Conservation (phyloP, 148 eudicot species). For the Rhododendron ferrugineum region DNA sequence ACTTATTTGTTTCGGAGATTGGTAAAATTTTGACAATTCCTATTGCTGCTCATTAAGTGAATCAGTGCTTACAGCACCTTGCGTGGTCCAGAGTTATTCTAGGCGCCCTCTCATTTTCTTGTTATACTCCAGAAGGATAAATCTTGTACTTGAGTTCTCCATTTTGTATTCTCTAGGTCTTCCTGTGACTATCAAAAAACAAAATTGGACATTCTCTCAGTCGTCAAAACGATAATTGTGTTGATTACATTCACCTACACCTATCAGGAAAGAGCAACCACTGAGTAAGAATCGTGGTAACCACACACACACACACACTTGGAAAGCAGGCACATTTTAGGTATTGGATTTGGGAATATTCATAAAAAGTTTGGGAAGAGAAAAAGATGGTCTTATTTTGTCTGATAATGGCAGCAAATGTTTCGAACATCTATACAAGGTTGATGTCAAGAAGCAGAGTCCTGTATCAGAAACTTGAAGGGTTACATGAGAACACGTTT, state of each 20-base stretch:
- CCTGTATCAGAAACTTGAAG: conserved; percentile 2
- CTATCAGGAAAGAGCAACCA: not conserved
- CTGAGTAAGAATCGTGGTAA: not conserved
- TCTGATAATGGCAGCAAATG: not conserved
- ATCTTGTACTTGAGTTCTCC: not conserved
- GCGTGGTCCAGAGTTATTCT: not conserved
- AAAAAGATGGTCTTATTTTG: not conserved
- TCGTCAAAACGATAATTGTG: not conserved
- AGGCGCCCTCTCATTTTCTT: not conserved
- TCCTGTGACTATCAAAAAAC: not conserved
- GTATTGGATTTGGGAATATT: not conserved
- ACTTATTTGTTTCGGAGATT: conserved; percentile 90
- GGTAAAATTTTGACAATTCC: conserved; percentile 30
- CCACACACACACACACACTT: not conserved
- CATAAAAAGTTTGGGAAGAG: not conserved
- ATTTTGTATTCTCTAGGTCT: not conserved
- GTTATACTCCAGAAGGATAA: conserved; percentile 2
- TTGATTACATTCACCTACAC: not conserved
- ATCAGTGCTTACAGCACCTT: not conserved
- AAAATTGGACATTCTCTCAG: not conserved
- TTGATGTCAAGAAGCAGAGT: not conserved
- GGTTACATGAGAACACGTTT: not conserved
- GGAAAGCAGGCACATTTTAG: not conserved
- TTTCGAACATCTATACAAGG: not conserved
- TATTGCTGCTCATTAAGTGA: not conserved